These are phyloP conservation scores for Arctium lappa DNA, from an alignment of 129 eudicot genomes.

Conservation along the genomic window DNA sequence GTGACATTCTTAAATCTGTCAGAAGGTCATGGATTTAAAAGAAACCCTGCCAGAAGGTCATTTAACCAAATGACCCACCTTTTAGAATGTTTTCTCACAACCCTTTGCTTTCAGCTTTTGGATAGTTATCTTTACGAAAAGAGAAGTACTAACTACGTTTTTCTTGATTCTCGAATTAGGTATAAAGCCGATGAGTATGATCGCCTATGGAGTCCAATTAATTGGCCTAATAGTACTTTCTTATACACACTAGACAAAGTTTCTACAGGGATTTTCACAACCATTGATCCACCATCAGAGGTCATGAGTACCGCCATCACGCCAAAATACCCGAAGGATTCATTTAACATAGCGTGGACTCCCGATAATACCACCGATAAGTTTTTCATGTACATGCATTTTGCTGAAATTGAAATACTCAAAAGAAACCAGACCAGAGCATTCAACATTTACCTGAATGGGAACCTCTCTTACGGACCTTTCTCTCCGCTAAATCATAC, in stretches of 20 bases:
- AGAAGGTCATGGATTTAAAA: background rate
- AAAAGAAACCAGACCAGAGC: slow-evolving; percentile 18
- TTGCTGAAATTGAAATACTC: slow-evolving; percentile 26
- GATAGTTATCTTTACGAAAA: background rate
- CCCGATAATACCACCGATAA: background rate
- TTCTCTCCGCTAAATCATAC: slow-evolving; percentile 19
- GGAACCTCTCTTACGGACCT: background rate
- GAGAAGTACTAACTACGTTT: background rate
- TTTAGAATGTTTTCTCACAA: background rate
- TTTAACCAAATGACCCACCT: background rate
- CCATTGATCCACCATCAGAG: slow-evolving; percentile 18
- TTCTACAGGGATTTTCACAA: background rate
- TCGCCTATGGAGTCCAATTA: slow-evolving; percentile 34
- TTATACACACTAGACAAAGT: background rate
- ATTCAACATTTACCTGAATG: slow-evolving; percentile 40
- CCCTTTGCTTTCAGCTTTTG: background rate
- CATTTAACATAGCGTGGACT: background rate
- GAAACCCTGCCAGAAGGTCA: background rate
- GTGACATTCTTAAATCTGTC: background rate
- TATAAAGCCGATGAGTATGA: slow-evolving; percentile 37
- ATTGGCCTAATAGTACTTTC: background rate
- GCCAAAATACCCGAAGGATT: background rate
- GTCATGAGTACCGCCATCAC: slow-evolving; percentile 31
- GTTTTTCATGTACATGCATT: slow-evolving; percentile 24
- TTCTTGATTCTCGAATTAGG: slow-evolving; percentile 9